Base-by-base conservation (phyloP, 2,329 filamentous ascomycete genomes). In the Pyrenophora tritici-repentis region DNA sequence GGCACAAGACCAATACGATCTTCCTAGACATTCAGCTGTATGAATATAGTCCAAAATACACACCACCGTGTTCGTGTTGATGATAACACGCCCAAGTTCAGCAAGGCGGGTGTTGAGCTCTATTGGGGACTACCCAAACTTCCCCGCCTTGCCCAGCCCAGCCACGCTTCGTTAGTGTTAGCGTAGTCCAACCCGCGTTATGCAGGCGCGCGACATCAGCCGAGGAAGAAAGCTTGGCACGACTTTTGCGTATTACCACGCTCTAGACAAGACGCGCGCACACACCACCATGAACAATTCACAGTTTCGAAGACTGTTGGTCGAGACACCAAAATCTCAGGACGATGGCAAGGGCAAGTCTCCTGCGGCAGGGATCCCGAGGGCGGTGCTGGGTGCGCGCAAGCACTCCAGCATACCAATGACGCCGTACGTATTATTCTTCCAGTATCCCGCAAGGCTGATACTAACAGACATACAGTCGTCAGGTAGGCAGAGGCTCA, bases 401-500 rank as follows among this genome's bases (percentile, higher is more conserved):
- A 86, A 89, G 75, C 85, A 86, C 60, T 83, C 89, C 29, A 93
- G 84, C 73, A 93, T 96, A 55, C 91, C 91, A 49, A 97, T 97
- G 93, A 97, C 93, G 40, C 93, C 93, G 87, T 91, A 81, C 65
- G 86, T 79, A 38, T 13, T 42, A 37, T 36, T 16, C 26, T 42
- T 18, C 17, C 18, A 2, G 13, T 22, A 9, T 14, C 22, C 12
- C 24, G 39, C 40, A 18, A 26, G 12, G 17, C 26, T 35, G 33
- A 53, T 50, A 46, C 31, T 53, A 47, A 61, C 36, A 40, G 40
- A 29, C n/a, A 47, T 12, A 31, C 58, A 89, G 87, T 12, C 88
- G 90, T 42, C 85, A 87, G 18, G 80, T 91, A 10, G 78, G 78
- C 33, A 63, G 63, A 58, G 79, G 78, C 35, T 68, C 74, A 6